Evolutionary conservation across 768 basidiomycete species (phyloP).

Genomic region (Rhodosporidiobolus sp.): DNA sequence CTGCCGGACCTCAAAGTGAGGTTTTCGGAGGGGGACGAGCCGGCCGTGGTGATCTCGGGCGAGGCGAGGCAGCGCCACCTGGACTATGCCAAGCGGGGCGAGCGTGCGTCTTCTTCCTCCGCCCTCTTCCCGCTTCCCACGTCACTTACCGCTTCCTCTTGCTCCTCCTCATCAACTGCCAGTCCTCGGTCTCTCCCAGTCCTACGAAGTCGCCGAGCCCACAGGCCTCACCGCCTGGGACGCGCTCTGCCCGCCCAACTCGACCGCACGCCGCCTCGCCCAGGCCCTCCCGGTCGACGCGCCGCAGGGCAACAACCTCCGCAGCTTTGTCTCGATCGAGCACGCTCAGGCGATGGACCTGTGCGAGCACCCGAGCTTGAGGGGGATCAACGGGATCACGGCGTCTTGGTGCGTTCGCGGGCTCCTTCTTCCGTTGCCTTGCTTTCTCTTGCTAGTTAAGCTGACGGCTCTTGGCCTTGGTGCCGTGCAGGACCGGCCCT

Average conservation of each 20-base stretch:
- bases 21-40: constrained; percentile 34
- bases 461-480: neutral
- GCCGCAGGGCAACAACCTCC: constrained; percentile 2
- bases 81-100: constrained; percentile 4
- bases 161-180: neutral
- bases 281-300: constrained; percentile 9
- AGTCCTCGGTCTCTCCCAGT: constrained; percentile 1
- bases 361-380: constrained; percentile 47
- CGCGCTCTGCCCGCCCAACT: constrained; percentile 37
- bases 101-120: constrained; percentile 14
- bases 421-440: neutral
- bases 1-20: constrained; percentile 19
- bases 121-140: neutral
- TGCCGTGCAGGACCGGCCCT: constrained; percentile 34
- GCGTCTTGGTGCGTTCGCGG: constrained; percentile 31
- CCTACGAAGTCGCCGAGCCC: constrained; percentile 14
- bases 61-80: constrained; percentile 21
- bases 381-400: constrained; percentile 46
- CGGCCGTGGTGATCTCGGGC: constrained; percentile 33
- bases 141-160: neutral
- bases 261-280: constrained; percentile 28
- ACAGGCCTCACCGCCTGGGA: constrained; percentile 31
- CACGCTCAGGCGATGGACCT: constrained; percentile 46
- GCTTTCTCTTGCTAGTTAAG: no score
- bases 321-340: constrained; percentile 44